Base-by-base conservation (phyloP, 208 protist species). In the Crithidia mellificae region DNA sequence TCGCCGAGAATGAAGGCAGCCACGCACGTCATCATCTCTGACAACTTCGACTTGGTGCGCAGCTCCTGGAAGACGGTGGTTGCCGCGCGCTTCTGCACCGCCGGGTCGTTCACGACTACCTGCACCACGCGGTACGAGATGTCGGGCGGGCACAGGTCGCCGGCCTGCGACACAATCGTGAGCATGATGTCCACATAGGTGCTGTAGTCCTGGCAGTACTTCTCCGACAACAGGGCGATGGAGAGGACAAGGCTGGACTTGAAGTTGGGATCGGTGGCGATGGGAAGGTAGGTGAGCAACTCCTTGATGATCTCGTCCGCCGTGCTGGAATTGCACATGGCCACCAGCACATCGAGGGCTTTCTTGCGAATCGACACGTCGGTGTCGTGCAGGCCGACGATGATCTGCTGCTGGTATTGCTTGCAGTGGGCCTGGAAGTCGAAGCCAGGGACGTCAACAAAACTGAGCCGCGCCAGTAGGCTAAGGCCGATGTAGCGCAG, bases 331-430 rank as follows among this genome's bases (percentile, higher is more conserved):
- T 98, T 96, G 88, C 98, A 99, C 89, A 99, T 98, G 47, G 79
- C 84, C 71, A 98, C 99, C 9, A 99, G 77, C 24, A 99, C 89
- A 73, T 99, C 96, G 6, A 99, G 81, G 20, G 98, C 98, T 61
- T 98, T 92, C 29, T 93, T 88, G 25, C 98, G 95, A 59, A 99
- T 98, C 25, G 92, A 98, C 44, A 98, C 95, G 85, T 99, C 99
- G 19, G 87, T 52, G 74, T 99, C 98, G 69, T 97, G 92, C 54
- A 99, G 78, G 17, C 91, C 84, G 22, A 94, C 86, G 56, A 97
- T 79, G 58, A 98, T 87, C 56, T 95, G 93, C 54, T 84, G 80
- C 83, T 98, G 94, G 76, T 97, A 87, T 72, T 98, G 93, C 51
- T 78, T 83, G 56, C 94, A 94, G 52, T 92, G 83, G 30, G 68